Evolutionary conservation across 306 rosid genomes (phyloP).

Genomic region (Vigna unguiculata): DNA sequence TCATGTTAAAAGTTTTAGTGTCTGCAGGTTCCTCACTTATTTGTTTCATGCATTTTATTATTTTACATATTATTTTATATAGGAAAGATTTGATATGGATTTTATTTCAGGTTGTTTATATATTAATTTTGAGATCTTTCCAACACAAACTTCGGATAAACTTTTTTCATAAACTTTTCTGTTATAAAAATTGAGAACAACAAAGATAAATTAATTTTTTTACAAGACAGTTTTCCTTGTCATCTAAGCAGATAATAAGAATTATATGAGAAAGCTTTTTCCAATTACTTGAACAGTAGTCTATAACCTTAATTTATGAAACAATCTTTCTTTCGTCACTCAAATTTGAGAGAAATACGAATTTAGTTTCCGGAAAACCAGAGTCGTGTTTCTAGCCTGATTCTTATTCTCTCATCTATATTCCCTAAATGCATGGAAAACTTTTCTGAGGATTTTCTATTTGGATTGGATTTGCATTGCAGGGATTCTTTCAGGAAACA

Average conservation of each 20-base stretch:
- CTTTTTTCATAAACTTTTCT: no score
- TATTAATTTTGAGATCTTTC: no score
- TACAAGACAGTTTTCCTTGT: neutral
- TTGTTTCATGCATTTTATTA: no score
- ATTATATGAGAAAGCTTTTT: neutral
- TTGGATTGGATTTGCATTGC: neutral
- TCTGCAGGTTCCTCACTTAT: no score
- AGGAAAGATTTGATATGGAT: no score
- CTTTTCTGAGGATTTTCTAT: neutral
- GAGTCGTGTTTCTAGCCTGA: constrained; percentile 22
- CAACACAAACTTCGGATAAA: no score
- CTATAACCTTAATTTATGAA: neutral
- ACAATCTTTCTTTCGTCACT: no score
- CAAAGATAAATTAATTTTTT: no score
- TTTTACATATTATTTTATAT: no score
- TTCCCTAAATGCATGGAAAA: neutral
- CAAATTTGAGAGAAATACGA: neutral
- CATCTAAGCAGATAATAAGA: neutral
- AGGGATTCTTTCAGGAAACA: neutral
- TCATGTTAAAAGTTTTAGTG: no score
- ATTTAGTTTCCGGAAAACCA: constrained; percentile 4
- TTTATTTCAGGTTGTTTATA: no score
- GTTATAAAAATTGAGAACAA: no score
- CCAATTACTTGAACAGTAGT: neutral
- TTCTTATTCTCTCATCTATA: neutral